phyloP scores from a whole-genome alignment of 306 rosid genomes.

The Cyamopsis tetragonoloba region DNA sequence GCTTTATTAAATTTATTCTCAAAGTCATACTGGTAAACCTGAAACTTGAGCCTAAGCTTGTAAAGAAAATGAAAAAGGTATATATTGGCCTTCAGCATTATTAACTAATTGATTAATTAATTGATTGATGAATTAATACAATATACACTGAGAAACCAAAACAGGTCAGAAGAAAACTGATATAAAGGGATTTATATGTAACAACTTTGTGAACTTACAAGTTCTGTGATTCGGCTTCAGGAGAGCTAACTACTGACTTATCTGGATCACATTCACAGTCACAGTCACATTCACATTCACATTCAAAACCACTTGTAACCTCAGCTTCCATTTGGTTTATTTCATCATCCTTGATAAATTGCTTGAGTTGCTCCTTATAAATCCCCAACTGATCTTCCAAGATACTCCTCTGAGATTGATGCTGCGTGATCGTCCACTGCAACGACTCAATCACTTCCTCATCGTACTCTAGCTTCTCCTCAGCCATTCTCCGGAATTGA shows the following conservation, averaged over 20 bases:
- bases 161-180: slow-evolving; percentile 2
- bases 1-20: background rate
- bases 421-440: slow-evolving; percentile 38
- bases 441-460: slow-evolving; percentile 45
- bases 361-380: slow-evolving; percentile 34
- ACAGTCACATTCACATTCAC: background rate
- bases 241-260: slow-evolving; percentile 18
- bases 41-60: slow-evolving; percentile 5
- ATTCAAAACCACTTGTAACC: background rate
- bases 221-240: slow-evolving; percentile 20
- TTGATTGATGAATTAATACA: slow-evolving; percentile 8
- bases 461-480: slow-evolving; percentile 47
- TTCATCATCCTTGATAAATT: slow-evolving; percentile 25
- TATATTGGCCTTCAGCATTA: slow-evolving; percentile 6
- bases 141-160: slow-evolving; percentile 30
- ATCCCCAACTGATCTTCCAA: slow-evolving; percentile 40
- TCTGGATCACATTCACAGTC: background rate
- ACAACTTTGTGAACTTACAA: slow-evolving; percentile 32
- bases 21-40: background rate
- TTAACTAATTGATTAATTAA: no score
- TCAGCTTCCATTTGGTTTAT: slow-evolving; percentile 17
- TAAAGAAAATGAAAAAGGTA: background rate
- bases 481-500: slow-evolving; percentile 55
- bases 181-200: slow-evolving; percentile 12
- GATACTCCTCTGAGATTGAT: slow-evolving; percentile 30